A percentile compares a stretch with the other conserved stretches of the same genome.
phyloP scores from a whole-genome alignment of 1,284 basidiomycete genomes.

The Kalmanozyma brasiliensis region DNA sequence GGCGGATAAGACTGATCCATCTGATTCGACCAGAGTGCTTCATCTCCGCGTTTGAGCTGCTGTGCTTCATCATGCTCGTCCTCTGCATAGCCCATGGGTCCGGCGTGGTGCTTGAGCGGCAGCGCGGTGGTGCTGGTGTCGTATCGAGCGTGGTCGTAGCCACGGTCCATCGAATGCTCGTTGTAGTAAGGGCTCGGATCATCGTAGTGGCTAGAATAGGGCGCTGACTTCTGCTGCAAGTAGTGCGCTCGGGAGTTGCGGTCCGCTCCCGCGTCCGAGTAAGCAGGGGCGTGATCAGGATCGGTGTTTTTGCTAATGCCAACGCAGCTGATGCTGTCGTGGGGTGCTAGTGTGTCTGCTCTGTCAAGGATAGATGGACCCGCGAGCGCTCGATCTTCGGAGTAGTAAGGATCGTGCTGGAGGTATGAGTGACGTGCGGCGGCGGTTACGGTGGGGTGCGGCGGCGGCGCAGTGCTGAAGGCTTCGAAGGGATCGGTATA shows the following conservation, averaged over 20 bases:
- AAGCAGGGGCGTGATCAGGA: slow-evolving; percentile 8
- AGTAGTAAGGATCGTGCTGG: slow-evolving; percentile 35
- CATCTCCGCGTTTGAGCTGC: slow-evolving; percentile 49
- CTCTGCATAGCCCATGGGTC: slow-evolving; percentile 62
- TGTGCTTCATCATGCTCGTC: slow-evolving; percentile 61
- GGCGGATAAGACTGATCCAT: slow-evolving; percentile 15
- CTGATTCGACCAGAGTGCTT: slow-evolving; percentile 35
- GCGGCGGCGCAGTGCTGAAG: slow-evolving; percentile 26
- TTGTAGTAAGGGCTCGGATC: slow-evolving; percentile 23
- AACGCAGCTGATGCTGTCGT: slow-evolving; percentile 53
- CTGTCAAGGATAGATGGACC: slow-evolving; percentile 23
- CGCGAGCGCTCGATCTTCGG: slow-evolving; percentile 23
- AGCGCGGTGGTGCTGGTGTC: slow-evolving; percentile 46
- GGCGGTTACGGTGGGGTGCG: slow-evolving; percentile 2
- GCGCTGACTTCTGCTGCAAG: slow-evolving; percentile 8
- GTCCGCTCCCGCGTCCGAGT: slow-evolving; percentile 9
- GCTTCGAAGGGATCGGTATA: slow-evolving; percentile 57
- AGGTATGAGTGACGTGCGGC: slow-evolving; percentile 21
- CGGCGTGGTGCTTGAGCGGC: slow-evolving; percentile 48
- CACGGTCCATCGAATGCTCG: slow-evolving; percentile 4
- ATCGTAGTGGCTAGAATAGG: slow-evolving; percentile 13
- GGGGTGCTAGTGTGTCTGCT: slow-evolving; percentile 47
- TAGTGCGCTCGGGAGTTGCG: slow-evolving; percentile 4
- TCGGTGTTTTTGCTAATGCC: slow-evolving; percentile 32
- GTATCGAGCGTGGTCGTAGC: slow-evolving; percentile 21